A percentile compares a stretch with the other conserved stretches of the same genome.
phyloP scores from a whole-genome alignment of 139 green algal genomes.

The Chlorella ohadii region DNA sequence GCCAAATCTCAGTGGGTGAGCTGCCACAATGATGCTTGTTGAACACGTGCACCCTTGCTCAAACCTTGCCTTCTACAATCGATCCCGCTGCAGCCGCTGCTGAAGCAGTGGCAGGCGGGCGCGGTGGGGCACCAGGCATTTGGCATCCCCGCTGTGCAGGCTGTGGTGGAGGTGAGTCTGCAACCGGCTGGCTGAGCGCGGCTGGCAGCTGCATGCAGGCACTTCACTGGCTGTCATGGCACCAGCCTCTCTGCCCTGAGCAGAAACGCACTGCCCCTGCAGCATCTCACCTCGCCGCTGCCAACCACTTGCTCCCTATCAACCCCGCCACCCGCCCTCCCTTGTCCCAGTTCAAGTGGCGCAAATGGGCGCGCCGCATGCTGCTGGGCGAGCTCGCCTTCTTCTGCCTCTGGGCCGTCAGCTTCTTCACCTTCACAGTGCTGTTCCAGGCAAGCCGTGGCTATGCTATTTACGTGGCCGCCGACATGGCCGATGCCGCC shows the following conservation, averaged over 20 bases:
- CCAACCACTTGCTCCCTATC: too few relatives aligned
- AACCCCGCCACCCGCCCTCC: not conserved
- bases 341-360: conserved; percentile 14
- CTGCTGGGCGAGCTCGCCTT: conserved; percentile 50
- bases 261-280: too few relatives aligned
- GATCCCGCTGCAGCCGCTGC: conserved; percentile 44
- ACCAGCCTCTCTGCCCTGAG: too few relatives aligned
- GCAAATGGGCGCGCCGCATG: conserved; percentile 2
- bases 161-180: conserved; percentile 1
- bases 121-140: conserved; percentile 31
- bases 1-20: too few relatives aligned
- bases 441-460: conserved; percentile 12
- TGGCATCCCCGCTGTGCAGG: conserved; percentile 45
- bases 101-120: conserved; percentile 52
- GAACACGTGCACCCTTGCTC: too few relatives aligned
- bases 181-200: not conserved
- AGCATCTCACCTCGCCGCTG: not conserved
- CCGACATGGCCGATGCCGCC: not conserved
- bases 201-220: not conserved
- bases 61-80: too few relatives aligned
- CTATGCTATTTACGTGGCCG: not conserved
- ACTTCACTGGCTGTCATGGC: not conserved
- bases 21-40: too few relatives aligned
- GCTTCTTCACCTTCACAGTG: conserved; percentile 55
- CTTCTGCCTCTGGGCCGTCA: conserved; percentile 58